Evolutionary conservation across 2,329 filamentous ascomycete species (phyloP).

Genomic region (Colletotrichum destructivum): DNA sequence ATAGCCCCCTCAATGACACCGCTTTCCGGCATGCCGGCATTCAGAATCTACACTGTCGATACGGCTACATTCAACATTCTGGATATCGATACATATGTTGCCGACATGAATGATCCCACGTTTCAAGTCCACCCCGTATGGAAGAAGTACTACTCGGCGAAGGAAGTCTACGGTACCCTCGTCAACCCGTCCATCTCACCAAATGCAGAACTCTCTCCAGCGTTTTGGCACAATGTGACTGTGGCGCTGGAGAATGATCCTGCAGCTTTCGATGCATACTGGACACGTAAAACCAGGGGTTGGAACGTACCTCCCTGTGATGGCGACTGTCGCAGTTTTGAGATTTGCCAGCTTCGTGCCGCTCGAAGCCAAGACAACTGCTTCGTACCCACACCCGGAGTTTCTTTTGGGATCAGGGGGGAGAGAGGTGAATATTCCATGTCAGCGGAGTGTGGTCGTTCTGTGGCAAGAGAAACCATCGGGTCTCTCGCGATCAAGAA

Average conservation of each 20-base stretch:
- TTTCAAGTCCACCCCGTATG: slow-evolving; percentile 66
- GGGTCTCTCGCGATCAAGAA: slow-evolving; percentile 47
- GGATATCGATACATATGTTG: slow-evolving; percentile 68
- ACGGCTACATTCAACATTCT: slow-evolving; percentile 69
- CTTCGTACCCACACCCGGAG: slow-evolving; percentile 53
- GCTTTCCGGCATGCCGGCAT: slow-evolving; percentile 68
- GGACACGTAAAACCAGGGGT: slow-evolving; percentile 63
- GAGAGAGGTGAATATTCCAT: slow-evolving; percentile 40
- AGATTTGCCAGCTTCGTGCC: slow-evolving; percentile 69
- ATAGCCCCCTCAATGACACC: slow-evolving; percentile 69
- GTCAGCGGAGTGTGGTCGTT: slow-evolving; percentile 51
- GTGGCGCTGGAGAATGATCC: slow-evolving; percentile 60
- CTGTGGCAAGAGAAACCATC: slow-evolving; percentile 48
- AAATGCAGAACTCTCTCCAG: slow-evolving; percentile 65
- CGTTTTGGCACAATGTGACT: slow-evolving; percentile 74
- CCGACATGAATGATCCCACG: slow-evolving; percentile 62
- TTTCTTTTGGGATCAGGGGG: slow-evolving; percentile 53
- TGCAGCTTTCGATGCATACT: slow-evolving; percentile 62
- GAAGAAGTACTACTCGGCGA: slow-evolving; percentile 70
- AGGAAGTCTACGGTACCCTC: slow-evolving; percentile 65
- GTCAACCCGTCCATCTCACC: slow-evolving; percentile 57
- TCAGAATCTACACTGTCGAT: slow-evolving; percentile 72
- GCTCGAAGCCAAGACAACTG: slow-evolving; percentile 69
- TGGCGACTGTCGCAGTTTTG: slow-evolving; percentile 58
- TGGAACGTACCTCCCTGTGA: slow-evolving; percentile 53